Conservation (phyloP, 164 flowering plant species). For the Chimonanthus praecox region DNA sequence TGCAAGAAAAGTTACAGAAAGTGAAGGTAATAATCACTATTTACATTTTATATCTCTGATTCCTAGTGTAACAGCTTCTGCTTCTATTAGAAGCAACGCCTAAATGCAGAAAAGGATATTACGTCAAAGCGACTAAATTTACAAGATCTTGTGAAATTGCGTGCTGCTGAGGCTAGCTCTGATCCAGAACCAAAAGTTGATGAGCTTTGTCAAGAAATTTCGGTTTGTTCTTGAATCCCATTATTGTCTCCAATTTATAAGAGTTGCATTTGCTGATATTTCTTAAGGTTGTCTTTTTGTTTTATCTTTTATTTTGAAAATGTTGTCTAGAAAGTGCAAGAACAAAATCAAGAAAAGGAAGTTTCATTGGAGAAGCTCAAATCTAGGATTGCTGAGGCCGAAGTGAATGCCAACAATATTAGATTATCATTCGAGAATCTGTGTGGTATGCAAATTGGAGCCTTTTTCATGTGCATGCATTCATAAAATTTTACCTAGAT, state of each 20-base stretch:
- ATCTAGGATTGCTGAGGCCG: slow-evolving; percentile 43
- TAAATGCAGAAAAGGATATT: slow-evolving; percentile 39
- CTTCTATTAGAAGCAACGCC: slow-evolving; percentile 46
- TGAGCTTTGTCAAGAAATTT: slow-evolving; percentile 66
- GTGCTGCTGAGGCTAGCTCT: slow-evolving; percentile 36
- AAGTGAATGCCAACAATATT: slow-evolving; percentile 39
- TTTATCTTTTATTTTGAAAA: slow-evolving; percentile 4
- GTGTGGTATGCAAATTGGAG: slow-evolving; percentile 44
- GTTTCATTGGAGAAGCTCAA: slow-evolving; percentile 30
- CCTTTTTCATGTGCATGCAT: slow-evolving; percentile 1
- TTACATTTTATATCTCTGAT: background rate
- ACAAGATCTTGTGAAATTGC: slow-evolving; percentile 53
- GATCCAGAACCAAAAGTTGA: slow-evolving; percentile 43
- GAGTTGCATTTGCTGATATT: background rate
- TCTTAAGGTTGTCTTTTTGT: background rate
- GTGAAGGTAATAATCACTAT: slow-evolving; percentile 43
- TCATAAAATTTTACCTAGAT: background rate
- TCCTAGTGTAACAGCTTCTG: background rate
- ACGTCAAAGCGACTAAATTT: slow-evolving; percentile 38
- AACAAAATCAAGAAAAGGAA: slow-evolving; percentile 48
- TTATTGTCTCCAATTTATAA: background rate
- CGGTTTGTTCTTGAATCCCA: slow-evolving; percentile 40
- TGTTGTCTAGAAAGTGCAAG: slow-evolving; percentile 43
- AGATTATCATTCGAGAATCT: slow-evolving; percentile 49
- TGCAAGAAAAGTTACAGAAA: slow-evolving; percentile 25